Evolutionary conservation across 495 filamentous ascomycete species (phyloP), one percentile per base, ranked within the genome.

Genomic region (Glonium stellatum): DNA sequence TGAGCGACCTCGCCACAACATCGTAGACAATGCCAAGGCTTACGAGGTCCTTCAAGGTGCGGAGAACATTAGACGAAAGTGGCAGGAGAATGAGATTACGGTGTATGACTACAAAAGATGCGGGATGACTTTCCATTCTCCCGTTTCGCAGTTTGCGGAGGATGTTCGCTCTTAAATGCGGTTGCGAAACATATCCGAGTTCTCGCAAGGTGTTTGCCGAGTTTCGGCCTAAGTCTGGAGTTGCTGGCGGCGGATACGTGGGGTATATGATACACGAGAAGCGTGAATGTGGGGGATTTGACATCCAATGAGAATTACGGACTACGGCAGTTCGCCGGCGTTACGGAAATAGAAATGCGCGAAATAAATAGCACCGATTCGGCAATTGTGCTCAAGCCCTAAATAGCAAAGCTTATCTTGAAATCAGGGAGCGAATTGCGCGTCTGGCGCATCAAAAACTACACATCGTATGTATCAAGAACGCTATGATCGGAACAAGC

Each of bases 361-460:
- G 27, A 6, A 31, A 31, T 31, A 31, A 31, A 31, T 31, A 31
- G 27, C 27, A 6, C 3, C 6, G 27, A 31, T 31, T 31, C 27
- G 27, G 27, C 27, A 31, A 31, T 31, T 31, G 27, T 31, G 27
- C 27, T 31, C 27, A 6, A 31, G 27, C 27, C 6, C 27, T 31
- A 31, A 31, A 31, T 31, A 31, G 27, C 27, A 6, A 31, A 31
- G 27, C 27, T 31, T 31, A 31, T 31, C 27, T 31, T 31, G 6
- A 3, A 31, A 6, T 31, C 27, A 31, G 27, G 27, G 6, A 31
- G 27, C 3, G 27, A 31, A 27, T 31, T 52, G 19, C 23, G 42
- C 59, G 42, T 62, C 59, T 21, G 42, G 18, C 59, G 57, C 57
- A 22, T n/a, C n/a, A n/a, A n/a, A n/a, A n/a, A n/a, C n/a, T n/a